Evolutionary conservation across 768 basidiomycete genomes (phyloP).

Genomic region (Fomitopsis pulvina): DNA sequence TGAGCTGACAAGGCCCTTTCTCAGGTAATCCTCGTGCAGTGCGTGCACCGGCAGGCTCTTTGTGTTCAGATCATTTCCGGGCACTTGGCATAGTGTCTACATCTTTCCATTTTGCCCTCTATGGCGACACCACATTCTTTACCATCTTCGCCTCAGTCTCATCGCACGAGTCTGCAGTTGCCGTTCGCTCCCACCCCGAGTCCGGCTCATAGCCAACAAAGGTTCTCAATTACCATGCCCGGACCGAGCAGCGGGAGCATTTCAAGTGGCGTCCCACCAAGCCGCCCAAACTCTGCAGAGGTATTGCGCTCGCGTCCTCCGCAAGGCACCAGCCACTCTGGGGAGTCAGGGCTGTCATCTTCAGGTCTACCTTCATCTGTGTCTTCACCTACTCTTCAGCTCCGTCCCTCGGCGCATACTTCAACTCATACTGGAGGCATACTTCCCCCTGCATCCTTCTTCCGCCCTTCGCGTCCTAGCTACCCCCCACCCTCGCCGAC

Average conservation of each 20-base stretch:
- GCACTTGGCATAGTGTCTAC: constrained; percentile 10
- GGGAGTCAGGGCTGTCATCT: constrained; percentile 14
- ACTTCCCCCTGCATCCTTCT: constrained; percentile 74
- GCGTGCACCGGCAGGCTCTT: constrained; percentile 2
- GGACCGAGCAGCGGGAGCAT: constrained; percentile 13
- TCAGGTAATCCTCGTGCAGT: background rate
- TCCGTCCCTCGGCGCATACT: constrained; percentile 11
- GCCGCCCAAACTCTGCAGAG: constrained; percentile 11
- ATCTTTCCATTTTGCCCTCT: constrained; percentile 10
- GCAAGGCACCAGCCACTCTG: constrained; percentile 6
- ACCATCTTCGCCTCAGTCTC: constrained; percentile 18
- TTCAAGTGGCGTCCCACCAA: constrained; percentile 14
- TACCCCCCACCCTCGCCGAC: constrained; percentile 39
- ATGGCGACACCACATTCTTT: constrained; percentile 26
- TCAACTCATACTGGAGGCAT: constrained; percentile 68
- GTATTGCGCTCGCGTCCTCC: constrained; percentile 8
- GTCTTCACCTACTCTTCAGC: constrained; percentile 16
- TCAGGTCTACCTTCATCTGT: constrained; percentile 16
- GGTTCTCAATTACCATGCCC: constrained; percentile 1
- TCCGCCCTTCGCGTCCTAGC: constrained; percentile 58
- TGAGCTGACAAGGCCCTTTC: background rate
- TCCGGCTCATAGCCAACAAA: background rate
- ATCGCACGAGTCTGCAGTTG: constrained; percentile 17
- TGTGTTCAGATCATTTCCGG: constrained; percentile 4
- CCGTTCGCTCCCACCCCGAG: constrained; percentile 21